These are phyloP conservation scores for Malus hybrid DNA, from an alignment of 331 rosid genomes.

Conservation along the genomic window DNA sequence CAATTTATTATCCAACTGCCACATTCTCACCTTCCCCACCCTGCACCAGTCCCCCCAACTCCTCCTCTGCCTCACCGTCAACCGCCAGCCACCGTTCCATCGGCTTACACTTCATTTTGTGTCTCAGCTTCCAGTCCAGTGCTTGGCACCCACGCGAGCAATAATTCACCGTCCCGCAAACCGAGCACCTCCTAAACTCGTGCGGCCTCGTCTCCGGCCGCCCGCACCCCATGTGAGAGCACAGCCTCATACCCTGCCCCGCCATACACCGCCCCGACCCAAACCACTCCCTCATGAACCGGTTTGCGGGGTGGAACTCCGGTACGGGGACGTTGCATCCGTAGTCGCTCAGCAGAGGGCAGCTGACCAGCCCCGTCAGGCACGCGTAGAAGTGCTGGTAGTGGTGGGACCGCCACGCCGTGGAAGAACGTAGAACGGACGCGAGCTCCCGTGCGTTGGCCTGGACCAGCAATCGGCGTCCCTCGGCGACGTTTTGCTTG, in stretches of 20 bases:
- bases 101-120: slow-evolving; percentile 57
- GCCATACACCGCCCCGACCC: slow-evolving; percentile 26
- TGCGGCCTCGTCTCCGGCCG: slow-evolving; percentile 75
- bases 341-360: slow-evolving; percentile 47
- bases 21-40: slow-evolving; percentile 8
- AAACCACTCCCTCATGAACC: slow-evolving; percentile 69
- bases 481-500: slow-evolving; percentile 45
- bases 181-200: slow-evolving; percentile 85
- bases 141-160: slow-evolving; percentile 94
- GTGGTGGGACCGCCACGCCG: slow-evolving; percentile 19
- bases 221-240: slow-evolving; percentile 71
- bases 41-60: not conserved
- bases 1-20: slow-evolving; percentile 9
- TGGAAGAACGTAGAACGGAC: slow-evolving; percentile 29
- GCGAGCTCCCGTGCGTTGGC: slow-evolving; percentile 79
- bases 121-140: slow-evolving; percentile 80
- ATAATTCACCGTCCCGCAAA: slow-evolving; percentile 71
- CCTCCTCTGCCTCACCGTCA: slow-evolving; percentile 2
- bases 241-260: slow-evolving; percentile 41
- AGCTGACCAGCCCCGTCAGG: slow-evolving; percentile 10
- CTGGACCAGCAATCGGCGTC: slow-evolving; percentile 55
- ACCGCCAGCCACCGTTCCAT: slow-evolving; percentile 24
- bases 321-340: slow-evolving; percentile 40
- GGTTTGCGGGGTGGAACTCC: slow-evolving; percentile 55
- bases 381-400: slow-evolving; percentile 13